These are phyloP conservation scores for Sporopachydermia lactativora DNA, from an alignment of 805 yeast genomes.

Conservation along the genomic window DNA sequence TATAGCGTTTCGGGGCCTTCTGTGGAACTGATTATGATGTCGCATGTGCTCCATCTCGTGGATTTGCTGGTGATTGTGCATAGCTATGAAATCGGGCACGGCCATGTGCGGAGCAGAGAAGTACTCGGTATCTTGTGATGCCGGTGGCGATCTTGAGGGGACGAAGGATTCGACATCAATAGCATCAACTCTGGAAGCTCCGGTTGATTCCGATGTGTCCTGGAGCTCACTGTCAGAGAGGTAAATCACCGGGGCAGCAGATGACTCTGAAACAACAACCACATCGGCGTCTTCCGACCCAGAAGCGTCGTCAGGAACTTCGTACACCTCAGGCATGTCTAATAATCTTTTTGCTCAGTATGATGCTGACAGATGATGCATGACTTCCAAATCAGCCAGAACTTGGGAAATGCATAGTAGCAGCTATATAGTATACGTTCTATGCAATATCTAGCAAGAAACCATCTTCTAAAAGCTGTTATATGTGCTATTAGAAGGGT, in stretches of 20 bases:
- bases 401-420: no score
- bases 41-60: not conserved
- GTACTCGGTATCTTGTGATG: no score
- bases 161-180: not conserved
- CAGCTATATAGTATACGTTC: no score
- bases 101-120: not conserved
- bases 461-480: no score
- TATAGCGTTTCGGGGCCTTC: no score
- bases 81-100: not conserved
- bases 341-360: no score
- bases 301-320: not conserved
- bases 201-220: not conserved
- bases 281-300: not conserved
- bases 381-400: no score
- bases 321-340: not conserved
- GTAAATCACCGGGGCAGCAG: not conserved
- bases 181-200: not conserved
- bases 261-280: not conserved
- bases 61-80: not conserved
- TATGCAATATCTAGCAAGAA: no score
- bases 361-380: no score
- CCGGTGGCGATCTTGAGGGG: not conserved
- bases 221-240: no score
- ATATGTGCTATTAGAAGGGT: no score
- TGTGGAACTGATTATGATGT: not conserved